phyloP scores from a whole-genome alignment of 768 basidiomycete species.

The Rhodocollybia butyracea region DNA sequence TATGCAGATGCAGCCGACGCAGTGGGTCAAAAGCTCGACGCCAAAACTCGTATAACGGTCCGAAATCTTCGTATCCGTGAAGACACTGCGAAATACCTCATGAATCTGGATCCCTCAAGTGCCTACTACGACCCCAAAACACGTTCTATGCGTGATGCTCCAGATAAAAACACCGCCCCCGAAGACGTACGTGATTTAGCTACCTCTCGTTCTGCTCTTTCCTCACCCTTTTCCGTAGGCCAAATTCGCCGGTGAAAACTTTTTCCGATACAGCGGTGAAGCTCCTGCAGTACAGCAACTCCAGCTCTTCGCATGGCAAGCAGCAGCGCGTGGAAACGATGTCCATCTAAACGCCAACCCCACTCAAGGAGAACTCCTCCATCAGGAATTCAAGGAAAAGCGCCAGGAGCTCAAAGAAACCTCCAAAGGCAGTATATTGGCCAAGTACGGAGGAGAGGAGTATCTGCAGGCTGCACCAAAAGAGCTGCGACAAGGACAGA shows the following conservation, averaged over 20 bases:
- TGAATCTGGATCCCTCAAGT: constrained; percentile 91
- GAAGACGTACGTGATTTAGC: constrained; percentile 69
- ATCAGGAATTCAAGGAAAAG: constrained; percentile 88
- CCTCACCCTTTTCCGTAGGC: constrained; percentile 44
- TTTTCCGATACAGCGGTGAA: constrained; percentile 87
- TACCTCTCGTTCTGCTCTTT: constrained; percentile 1
- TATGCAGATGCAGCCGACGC: constrained; percentile 98
- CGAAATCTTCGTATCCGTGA: constrained; percentile 98
- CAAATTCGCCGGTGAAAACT: constrained; percentile 95
- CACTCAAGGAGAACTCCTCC: constrained; percentile 90
- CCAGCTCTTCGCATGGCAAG: constrained; percentile 97
- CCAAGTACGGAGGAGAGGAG: constrained; percentile 91
- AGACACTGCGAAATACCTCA: constrained; percentile 98
- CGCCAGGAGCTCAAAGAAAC: constrained; percentile 89
- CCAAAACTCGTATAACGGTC: constrained; percentile 97
- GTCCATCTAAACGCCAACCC: constrained; percentile 96
- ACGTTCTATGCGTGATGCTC: constrained; percentile 98
- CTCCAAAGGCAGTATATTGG: constrained; percentile 85
- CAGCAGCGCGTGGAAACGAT: constrained; percentile 88
- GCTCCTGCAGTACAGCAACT: constrained; percentile 89
- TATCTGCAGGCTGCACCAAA: constrained; percentile 88
- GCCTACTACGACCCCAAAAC: constrained; percentile 99
- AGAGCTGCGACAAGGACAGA: constrained; percentile 92
- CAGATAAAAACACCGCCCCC: constrained; percentile 66
- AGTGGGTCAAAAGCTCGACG: constrained; percentile 96